Conservation (phyloP, 140 eudicot genomes). For the Oenanthe javanica region DNA sequence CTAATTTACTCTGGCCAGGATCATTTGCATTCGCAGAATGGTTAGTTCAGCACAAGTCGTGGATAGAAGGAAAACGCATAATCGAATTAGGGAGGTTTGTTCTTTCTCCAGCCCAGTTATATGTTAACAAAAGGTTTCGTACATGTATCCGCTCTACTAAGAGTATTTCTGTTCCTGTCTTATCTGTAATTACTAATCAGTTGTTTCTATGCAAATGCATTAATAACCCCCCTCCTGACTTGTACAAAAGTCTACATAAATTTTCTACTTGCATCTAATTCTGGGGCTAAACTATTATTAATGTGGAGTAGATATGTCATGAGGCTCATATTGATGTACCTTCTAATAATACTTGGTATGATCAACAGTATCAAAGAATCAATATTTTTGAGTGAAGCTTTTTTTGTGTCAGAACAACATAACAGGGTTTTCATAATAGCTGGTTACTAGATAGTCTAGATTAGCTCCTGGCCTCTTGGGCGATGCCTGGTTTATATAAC, state of each 20-base stretch:
- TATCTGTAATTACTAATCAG: neutral
- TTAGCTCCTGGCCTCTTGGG: no score
- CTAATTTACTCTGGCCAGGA: constrained; percentile 97
- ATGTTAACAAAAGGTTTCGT: neutral
- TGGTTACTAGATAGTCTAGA: neutral
- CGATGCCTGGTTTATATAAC: no score
- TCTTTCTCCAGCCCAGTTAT: neutral
- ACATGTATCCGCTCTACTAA: neutral
- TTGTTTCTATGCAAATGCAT: neutral
- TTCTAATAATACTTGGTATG: neutral
- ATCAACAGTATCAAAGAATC: neutral
- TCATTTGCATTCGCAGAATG: constrained; percentile 92
- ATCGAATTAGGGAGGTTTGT: constrained; percentile 86
- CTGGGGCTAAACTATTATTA: neutral
- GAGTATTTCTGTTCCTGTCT: neutral
- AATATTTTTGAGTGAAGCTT: neutral
- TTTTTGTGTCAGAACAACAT: neutral
- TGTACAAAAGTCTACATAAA: neutral
- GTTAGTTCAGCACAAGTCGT: constrained; percentile 55
- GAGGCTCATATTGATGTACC: neutral
- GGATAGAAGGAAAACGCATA: constrained; percentile 51
- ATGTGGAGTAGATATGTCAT: neutral
- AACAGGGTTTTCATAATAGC: neutral
- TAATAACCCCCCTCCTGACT: neutral
- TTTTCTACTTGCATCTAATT: neutral